These are phyloP conservation scores for Spathaspora passalidarum DNA, from an alignment of 805 yeast species.

Conservation along the genomic window DNA sequence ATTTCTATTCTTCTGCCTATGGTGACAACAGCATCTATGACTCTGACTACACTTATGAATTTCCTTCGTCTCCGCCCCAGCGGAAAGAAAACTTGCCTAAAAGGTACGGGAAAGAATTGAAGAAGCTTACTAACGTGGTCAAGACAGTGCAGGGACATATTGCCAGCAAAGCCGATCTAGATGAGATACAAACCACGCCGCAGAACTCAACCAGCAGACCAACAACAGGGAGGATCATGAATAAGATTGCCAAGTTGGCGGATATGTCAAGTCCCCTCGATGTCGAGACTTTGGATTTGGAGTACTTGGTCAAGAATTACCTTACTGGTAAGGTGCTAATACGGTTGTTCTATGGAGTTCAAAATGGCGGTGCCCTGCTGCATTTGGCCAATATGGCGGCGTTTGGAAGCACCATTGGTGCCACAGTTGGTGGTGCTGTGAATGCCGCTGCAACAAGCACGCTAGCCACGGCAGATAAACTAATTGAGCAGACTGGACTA, in stretches of 20 bases:
- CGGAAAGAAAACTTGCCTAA: background rate
- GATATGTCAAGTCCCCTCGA: constrained; percentile 34
- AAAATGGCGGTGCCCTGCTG: background rate
- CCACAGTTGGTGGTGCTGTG: background rate
- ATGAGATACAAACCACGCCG: constrained; percentile 9
- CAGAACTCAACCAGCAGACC: constrained; percentile 10
- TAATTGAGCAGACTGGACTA: background rate
- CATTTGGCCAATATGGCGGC: background rate
- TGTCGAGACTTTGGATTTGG: constrained; percentile 41
- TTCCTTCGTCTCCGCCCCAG: constrained; percentile 5
- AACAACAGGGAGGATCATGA: constrained; percentile 28
- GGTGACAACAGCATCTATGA: constrained; percentile 4
- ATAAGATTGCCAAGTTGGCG: constrained; percentile 32
- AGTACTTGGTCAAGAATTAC: constrained; percentile 26
- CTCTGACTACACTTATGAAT: constrained; percentile 1
- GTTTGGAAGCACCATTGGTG: background rate
- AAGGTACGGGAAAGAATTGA: constrained; percentile 38
- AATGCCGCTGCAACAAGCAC: background rate
- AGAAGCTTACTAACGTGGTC: constrained; percentile 61
- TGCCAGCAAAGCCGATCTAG: constrained; percentile 16
- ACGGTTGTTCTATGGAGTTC: constrained; percentile 21
- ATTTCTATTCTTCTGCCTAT: constrained; percentile 8
- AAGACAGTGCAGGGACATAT: constrained; percentile 68
- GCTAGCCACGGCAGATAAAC: background rate
- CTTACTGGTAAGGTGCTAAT: constrained; percentile 32